phyloP scores from a whole-genome alignment of 106 monocot species.

The Dioscorea alata region DNA sequence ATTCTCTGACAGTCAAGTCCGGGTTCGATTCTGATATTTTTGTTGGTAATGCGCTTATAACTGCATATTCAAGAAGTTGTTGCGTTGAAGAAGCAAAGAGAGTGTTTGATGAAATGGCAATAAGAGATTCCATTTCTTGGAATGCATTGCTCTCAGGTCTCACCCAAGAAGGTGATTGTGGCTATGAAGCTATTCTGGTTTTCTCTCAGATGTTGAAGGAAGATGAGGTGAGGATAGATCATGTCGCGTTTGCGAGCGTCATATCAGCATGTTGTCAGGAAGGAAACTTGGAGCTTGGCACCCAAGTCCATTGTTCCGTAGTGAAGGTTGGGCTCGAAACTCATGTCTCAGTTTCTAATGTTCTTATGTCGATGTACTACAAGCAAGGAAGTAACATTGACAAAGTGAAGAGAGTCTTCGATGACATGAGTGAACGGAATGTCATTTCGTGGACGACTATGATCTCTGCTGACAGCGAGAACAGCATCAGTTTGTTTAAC shows the following conservation, averaged over 20 bases:
- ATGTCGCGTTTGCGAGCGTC: conserved; percentile 50
- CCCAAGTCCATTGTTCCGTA: conserved; percentile 54
- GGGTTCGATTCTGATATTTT: conserved; percentile 47
- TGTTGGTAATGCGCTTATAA: conserved; percentile 67
- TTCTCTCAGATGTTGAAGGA: conserved; percentile 50
- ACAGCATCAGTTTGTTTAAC: conserved; percentile 45
- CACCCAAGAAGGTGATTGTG: conserved; percentile 42
- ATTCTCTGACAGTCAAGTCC: conserved; percentile 32
- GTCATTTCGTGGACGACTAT: conserved; percentile 93
- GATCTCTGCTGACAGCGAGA: conserved; percentile 50
- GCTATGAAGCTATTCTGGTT: conserved; percentile 29
- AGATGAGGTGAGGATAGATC: conserved; percentile 34
- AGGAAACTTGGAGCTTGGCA: conserved; percentile 23
- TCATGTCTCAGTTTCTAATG: conserved; percentile 45
- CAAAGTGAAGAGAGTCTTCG: conserved; percentile 37
- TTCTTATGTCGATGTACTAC: conserved; percentile 83
- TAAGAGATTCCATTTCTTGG: conserved; percentile 74
- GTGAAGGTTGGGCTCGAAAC: conserved; percentile 33
- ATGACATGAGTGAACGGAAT: conserved; percentile 31
- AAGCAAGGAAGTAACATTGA: conserved; percentile 21
- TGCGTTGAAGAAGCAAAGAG: conserved; percentile 24
- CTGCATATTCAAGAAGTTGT: conserved; percentile 39
- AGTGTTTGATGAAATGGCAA: conserved; percentile 71
- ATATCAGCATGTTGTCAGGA: conserved; percentile 53
- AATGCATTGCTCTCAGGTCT: conserved; percentile 77